Evolutionary conservation across 1,284 basidiomycete genomes (phyloP).

Genomic region (Kwoniella shivajii): DNA sequence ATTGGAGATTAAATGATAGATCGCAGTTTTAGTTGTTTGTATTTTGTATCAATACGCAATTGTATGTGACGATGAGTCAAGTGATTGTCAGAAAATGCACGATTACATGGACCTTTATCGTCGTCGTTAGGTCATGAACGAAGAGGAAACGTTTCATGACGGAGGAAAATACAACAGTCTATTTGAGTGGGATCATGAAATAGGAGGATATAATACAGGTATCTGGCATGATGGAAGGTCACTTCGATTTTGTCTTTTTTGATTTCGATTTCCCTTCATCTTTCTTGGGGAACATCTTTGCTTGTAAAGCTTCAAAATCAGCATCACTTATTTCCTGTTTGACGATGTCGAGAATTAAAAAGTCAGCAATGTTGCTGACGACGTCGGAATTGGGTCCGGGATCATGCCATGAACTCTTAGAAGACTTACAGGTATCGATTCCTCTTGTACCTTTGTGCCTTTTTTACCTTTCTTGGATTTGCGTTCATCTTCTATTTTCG

Average conservation of each 20-base stretch:
- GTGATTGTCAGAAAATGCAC: neutral
- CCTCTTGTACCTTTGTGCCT: slow-evolving; percentile 21
- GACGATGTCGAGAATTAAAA: too few relatives aligned
- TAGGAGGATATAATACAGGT: too few relatives aligned
- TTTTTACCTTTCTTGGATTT: slow-evolving; percentile 38
- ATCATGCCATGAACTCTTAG: neutral
- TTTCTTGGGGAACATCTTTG: slow-evolving; percentile 46
- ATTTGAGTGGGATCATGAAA: too few relatives aligned
- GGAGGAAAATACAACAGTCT: too few relatives aligned
- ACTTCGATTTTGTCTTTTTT: slow-evolving; percentile 4
- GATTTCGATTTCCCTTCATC: slow-evolving; percentile 11
- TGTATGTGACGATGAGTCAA: neutral
- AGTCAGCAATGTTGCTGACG: neutral
- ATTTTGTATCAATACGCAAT: neutral
- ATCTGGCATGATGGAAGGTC: neutral
- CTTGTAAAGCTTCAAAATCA: slow-evolving; percentile 49
- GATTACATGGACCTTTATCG: too few relatives aligned
- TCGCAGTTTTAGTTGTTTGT: slow-evolving; percentile 7
- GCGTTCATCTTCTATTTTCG: slow-evolving; percentile 39
- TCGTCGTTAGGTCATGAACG: too few relatives aligned
- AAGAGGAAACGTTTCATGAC: too few relatives aligned
- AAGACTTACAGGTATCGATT: slow-evolving; percentile 29
- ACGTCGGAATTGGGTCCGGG: neutral
- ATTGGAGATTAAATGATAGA: slow-evolving; percentile 44
- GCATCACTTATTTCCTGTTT: slow-evolving; percentile 47